Evolutionary conservation across 1,284 basidiomycete genomes (phyloP), one percentile per base, ranked within the genome.

Genomic region (Ustilago crameri): DNA sequence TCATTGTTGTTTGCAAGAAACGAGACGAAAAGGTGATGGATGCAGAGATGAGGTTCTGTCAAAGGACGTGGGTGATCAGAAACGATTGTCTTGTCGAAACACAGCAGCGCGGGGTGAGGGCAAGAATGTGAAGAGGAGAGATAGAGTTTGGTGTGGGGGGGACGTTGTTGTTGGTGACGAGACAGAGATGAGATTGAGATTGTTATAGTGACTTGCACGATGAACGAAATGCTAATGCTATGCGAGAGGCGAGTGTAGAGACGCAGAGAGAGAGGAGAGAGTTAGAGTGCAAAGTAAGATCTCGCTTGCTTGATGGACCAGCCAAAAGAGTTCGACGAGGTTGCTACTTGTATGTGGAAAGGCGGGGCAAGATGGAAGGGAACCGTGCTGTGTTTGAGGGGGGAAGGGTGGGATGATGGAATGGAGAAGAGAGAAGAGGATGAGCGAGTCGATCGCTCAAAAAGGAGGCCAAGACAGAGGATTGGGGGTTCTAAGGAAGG

Each of bases 1-100:
- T 74, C 67, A 74, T 74, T 53, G 53, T 62, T 53, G 52, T 4
- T 35, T 37, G 32, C 10, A 14, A n/a, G 32, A 9, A 20, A 10
- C n/a, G 47, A 20, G 3, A 48, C n/a, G 22, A 17, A 47, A 7
- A 12, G 15, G n/a, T 38, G 2, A 27, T 22, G 24, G 23, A 41
- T 41, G 38, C 17, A 26, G 48, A 49, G 20, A n/a, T 24, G 20
- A 32, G 14, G 38, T 55, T 55, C 53, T 55, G 40, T 57, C 54
- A 64, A 54, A 64, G 54, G 58, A 54, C 35, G 55, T 51, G 37
- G 27, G 35, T 17, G 30, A 38, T 10, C 43, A n/a, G n/a, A 47
- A 57, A 45, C 18, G 40, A 50, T 30, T 18, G 43, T 38, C n/a
- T n/a, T n/a, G n/a, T 30, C 23, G 10, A 46, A 37, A 32, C 37